phyloP scores from a whole-genome alignment of 768 basidiomycete genomes.

The Cystofilobasidium capitatum region DNA sequence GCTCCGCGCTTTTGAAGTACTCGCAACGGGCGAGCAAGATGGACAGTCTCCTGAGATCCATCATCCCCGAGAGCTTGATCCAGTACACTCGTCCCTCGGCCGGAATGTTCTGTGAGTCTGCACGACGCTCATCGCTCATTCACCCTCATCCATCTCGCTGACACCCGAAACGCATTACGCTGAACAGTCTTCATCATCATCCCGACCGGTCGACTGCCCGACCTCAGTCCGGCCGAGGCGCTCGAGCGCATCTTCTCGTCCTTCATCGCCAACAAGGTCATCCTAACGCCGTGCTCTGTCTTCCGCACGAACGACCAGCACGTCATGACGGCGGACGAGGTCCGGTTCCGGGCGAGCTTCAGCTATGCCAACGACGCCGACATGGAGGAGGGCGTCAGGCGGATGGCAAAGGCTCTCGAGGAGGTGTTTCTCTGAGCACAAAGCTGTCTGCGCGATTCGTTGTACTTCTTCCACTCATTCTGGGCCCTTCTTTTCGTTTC shows the following conservation, averaged over 20 bases:
- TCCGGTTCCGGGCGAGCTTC: neutral
- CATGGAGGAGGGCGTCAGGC: neutral
- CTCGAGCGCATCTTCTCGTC: neutral
- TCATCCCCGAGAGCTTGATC: neutral
- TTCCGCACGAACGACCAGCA: neutral
- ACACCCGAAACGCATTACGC: neutral
- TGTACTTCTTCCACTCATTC: no score
- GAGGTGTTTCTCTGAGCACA: no score
- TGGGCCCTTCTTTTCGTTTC: no score
- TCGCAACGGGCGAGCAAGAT: neutral
- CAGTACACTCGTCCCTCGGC: neutral
- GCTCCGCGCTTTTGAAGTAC: neutral
- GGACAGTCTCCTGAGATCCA: neutral
- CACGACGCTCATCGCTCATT: neutral
- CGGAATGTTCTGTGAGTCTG: slow-evolving; percentile 2
- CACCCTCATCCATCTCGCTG: neutral
- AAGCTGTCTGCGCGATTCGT: no score
- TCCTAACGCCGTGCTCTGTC: neutral
- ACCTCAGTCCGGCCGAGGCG: neutral
- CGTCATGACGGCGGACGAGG: neutral
- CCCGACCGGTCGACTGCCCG: neutral
- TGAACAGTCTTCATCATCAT: neutral
- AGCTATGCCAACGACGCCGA: neutral
- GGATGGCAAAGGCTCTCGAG: neutral
- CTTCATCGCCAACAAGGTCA: neutral